These are phyloP conservation scores for Lichina pygmaea DNA, from an alignment of 495 filamentous ascomycete species.

Conservation along the genomic window DNA sequence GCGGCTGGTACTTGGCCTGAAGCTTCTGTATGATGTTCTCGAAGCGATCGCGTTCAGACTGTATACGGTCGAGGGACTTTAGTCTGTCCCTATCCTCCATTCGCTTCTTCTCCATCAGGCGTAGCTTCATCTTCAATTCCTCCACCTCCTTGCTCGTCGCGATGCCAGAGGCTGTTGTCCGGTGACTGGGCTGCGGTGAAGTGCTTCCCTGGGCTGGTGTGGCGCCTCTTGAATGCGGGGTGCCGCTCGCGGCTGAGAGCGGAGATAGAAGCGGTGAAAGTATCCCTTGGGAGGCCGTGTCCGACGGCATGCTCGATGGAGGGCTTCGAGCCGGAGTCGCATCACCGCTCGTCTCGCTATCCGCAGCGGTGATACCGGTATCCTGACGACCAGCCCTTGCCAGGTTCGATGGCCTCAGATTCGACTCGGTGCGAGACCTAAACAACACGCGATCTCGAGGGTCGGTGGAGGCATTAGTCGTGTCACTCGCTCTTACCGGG, in stretches of 20 bases:
- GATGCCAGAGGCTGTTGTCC: slow-evolving; percentile 6
- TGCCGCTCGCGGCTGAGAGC: neutral
- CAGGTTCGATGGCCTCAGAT: no score
- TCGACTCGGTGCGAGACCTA: no score
- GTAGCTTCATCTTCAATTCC: slow-evolving; percentile 52
- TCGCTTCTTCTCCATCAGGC: slow-evolving; percentile 56
- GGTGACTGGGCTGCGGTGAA: neutral
- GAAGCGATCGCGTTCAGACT: slow-evolving; percentile 61
- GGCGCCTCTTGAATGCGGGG: neutral
- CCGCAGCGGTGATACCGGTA: no score
- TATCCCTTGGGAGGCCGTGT: no score
- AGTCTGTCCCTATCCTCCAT: slow-evolving; percentile 71
- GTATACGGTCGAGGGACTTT: slow-evolving; percentile 47
- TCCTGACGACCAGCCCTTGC: no score
- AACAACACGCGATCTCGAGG: no score
- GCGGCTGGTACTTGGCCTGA: slow-evolving; percentile 67
- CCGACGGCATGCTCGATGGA: no score
- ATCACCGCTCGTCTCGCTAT: no score
- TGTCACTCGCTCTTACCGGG: slow-evolving; percentile 13
- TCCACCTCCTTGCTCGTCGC: slow-evolving; percentile 40
- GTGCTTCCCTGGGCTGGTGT: neutral
- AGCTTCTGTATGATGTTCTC: slow-evolving; percentile 78
- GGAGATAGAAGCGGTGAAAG: neutral
- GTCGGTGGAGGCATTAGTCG: no score
- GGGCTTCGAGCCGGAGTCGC: no score